phyloP scores from a whole-genome alignment of 2,329 filamentous ascomycete genomes.

The Aureobasidium namibiae region DNA sequence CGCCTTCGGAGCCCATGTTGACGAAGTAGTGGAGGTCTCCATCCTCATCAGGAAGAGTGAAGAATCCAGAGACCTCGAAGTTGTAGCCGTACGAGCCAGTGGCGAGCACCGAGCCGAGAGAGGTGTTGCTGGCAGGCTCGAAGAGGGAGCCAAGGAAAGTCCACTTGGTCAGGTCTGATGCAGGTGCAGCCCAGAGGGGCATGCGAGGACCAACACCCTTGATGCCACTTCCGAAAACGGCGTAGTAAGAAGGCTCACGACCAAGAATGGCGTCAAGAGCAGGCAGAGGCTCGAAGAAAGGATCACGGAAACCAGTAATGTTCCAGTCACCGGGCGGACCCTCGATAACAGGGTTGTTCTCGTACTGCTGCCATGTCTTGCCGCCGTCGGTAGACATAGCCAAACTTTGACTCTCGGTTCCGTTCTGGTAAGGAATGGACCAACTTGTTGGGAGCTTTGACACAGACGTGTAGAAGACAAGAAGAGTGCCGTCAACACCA shows the following conservation, averaged over 20 bases:
- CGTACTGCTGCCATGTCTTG: constrained; percentile 39
- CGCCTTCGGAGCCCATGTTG: constrained; percentile 37
- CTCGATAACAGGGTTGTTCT: constrained; percentile 38
- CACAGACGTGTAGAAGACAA: constrained; percentile 41
- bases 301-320: constrained; percentile 34
- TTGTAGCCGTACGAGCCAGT: constrained; percentile 41
- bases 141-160: constrained; percentile 39
- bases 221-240: constrained; percentile 40
- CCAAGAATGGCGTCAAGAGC: constrained; percentile 34
- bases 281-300: constrained; percentile 25
- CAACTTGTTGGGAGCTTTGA: constrained; percentile 39
- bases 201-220: constrained; percentile 40
- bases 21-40: constrained; percentile 38
- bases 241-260: constrained; percentile 36
- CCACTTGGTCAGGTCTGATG: constrained; percentile 37
- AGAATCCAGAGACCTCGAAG: constrained; percentile 42
- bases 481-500: constrained; percentile 37
- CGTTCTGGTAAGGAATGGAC: constrained; percentile 34
- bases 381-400: constrained; percentile 40
- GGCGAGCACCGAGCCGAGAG: constrained; percentile 33
- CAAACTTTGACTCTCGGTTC: constrained; percentile 39
- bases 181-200: constrained; percentile 38
- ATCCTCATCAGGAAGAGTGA: constrained; percentile 35
- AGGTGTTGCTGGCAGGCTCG: constrained; percentile 35
- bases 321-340: constrained; percentile 37